Base-by-base conservation (phyloP, 176 grass and related monocot species). In the Oryza nivara region DNA sequence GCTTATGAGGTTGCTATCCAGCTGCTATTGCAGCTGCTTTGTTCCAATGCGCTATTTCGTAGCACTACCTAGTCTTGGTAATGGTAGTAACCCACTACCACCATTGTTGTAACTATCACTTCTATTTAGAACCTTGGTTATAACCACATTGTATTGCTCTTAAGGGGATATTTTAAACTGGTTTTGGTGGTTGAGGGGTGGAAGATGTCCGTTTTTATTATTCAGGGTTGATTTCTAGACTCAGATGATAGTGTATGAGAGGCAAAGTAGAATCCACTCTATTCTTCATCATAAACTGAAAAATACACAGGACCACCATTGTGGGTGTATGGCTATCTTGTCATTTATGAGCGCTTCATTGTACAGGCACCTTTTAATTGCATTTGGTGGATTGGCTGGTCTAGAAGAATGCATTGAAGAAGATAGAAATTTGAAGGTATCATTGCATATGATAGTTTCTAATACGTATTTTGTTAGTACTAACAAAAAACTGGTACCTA, bases 361-460 rank as follows among this genome's bases (percentile, higher is more conserved):
- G 69, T 83, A 45, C 87, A 95, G 96, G 83, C 96, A 98, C 76
- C 93, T 98, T 82, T 82, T 95, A 30, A 98, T 95, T 84, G 93
- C 85, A 12, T 95, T 98, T 76, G 96, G 93, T 71, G 96, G 96
- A 65, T 83, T 98, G 78, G 91, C 90, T 76, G 96, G 96, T 82
- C 88, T 98, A 88, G 96, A 98, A 89, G 96, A 95, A 80, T 94
- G 89, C 78, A 91, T 98, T n/a, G 93, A 98, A 87, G 96, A 98
- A 92, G 96, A 95, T 84, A 87, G 51, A 71, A 86, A 74, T 87
- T 87, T 95, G 67, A 98, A 98, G 91, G 96, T 95, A 92, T 70
- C 30, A 52, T 25, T 88, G 60, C 7, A 66, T 22, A 64, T 54
- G 22, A 72, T 52, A 63, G 34, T 79, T 80, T 48, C 46, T 51